These are phyloP conservation scores for Akanthomyces dipterigenus DNA, from an alignment of 2,329 filamentous ascomycete genomes.

Conservation along the genomic window DNA sequence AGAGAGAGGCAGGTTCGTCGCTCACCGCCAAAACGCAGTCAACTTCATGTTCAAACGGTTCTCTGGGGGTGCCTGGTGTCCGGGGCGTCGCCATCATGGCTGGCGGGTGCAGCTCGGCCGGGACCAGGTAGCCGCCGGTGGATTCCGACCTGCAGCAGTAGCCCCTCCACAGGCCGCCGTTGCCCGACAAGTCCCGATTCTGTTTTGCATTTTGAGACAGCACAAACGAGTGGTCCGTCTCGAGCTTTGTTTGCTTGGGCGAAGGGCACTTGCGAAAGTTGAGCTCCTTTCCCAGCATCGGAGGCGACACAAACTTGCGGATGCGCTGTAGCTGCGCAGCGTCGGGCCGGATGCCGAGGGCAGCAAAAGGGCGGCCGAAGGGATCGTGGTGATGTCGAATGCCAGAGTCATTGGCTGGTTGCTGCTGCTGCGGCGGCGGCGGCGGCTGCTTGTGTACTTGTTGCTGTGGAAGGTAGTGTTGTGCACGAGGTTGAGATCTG, in stretches of 20 bases:
- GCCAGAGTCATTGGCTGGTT: constrained; percentile 25
- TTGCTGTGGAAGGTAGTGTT: neutral
- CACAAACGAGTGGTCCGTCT: constrained; percentile 63
- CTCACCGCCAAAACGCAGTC: constrained; percentile 27
- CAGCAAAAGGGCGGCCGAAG: constrained; percentile 40
- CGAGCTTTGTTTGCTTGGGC: constrained; percentile 77
- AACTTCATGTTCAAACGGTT: constrained; percentile 38
- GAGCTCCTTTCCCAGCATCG: constrained; percentile 81
- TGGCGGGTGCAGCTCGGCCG: constrained; percentile 38
- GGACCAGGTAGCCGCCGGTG: constrained; percentile 31
- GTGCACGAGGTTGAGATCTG: constrained; percentile 10
- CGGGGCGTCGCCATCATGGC: constrained; percentile 45
- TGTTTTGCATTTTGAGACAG: constrained; percentile 38
- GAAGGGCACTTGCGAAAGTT: constrained; percentile 75
- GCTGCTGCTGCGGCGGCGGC: constrained; percentile 6
- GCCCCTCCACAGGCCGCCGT: constrained; percentile 69
- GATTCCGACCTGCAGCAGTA: constrained; percentile 49
- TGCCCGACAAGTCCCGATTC: constrained; percentile 49
- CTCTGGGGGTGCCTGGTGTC: constrained; percentile 33
- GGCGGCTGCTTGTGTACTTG: constrained; percentile 1
- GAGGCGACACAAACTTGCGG: constrained; percentile 58
- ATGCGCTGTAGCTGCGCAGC: constrained; percentile 37
- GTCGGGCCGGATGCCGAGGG: constrained; percentile 30
- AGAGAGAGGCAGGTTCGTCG: constrained; percentile 32
- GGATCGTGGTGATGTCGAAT: constrained; percentile 31